phyloP scores from a whole-genome alignment of 2,329 filamentous ascomycete genomes.

The Alternaria sp. region DNA sequence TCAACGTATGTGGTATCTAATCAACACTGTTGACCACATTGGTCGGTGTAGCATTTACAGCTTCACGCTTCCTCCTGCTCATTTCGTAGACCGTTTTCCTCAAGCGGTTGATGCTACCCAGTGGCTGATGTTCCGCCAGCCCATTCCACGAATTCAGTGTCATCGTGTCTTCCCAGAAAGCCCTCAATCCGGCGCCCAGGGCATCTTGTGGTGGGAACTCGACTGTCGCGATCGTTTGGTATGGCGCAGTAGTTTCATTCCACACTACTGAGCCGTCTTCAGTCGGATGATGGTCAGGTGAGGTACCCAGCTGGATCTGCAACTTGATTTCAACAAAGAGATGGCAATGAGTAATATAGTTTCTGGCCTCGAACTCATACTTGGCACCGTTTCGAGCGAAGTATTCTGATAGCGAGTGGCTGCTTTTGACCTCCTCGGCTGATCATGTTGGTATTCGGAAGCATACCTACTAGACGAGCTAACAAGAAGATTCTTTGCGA shows the following conservation, averaged over 20 bases:
- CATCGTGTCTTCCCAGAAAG: constrained; percentile 45
- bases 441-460: constrained; percentile 51
- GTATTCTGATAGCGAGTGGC: constrained; percentile 37
- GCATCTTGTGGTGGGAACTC: constrained; percentile 40
- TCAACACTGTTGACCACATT: constrained; percentile 27
- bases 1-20: constrained; percentile 29
- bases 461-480: constrained; percentile 9
- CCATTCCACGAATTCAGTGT: constrained; percentile 41
- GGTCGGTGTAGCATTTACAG: constrained; percentile 31
- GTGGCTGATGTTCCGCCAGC: constrained; percentile 36
- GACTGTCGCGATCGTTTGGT: constrained; percentile 41
- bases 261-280: constrained; percentile 45
- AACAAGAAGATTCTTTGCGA: neutral
- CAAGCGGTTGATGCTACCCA: constrained; percentile 42
- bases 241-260: constrained; percentile 44
- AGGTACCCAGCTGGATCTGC: constrained; percentile 43
- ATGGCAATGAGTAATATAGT: neutral
- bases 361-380: constrained; percentile 39
- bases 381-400: constrained; percentile 30
- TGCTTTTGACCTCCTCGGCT: constrained; percentile 32
- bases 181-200: constrained; percentile 31
- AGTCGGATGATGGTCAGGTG: constrained; percentile 38
- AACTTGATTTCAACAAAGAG: neutral
- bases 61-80: constrained; percentile 36
- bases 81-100: constrained; percentile 38